Conservation (phyloP, 306 rosid species). For the Astragalus membranaceus region DNA sequence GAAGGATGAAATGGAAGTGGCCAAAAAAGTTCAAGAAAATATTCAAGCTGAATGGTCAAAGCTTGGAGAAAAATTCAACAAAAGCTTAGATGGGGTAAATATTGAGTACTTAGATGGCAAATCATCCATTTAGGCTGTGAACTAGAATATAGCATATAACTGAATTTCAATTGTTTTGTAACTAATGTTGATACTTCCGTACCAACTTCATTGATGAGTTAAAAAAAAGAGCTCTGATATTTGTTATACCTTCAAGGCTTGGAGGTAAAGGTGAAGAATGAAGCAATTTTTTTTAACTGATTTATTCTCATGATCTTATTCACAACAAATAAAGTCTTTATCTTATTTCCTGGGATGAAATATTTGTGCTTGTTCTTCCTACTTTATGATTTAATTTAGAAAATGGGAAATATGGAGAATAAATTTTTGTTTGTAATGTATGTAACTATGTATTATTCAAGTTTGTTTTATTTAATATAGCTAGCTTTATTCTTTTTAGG, state of each 20-base stretch:
- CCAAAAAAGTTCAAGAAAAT: conserved; percentile 34
- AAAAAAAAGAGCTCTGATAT: conserved; percentile 1
- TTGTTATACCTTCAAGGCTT: conserved; percentile 1
- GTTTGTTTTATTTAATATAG: background rate
- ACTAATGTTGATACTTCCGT: background rate
- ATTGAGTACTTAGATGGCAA: conserved; percentile 7
- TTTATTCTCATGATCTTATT: conserved; percentile 3
- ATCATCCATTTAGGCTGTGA: conserved; percentile 5
- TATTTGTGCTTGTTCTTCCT: background rate
- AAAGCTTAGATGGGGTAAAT: conserved; percentile 22
- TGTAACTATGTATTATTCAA: background rate
- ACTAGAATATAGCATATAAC: conserved; percentile 17
- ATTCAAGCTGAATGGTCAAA: conserved; percentile 34
- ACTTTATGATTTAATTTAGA: no score
- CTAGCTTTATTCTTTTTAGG: no score
- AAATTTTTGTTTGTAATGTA: no score
- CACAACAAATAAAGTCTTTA: background rate
- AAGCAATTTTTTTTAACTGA: background rate
- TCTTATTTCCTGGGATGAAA: background rate
- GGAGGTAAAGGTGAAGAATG: background rate
- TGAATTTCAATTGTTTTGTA: conserved; percentile 16
- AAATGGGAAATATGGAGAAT: background rate
- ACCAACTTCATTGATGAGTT: conserved; percentile 17
- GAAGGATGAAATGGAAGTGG: conserved; percentile 33
- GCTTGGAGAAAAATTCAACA: conserved; percentile 31